Evolutionary conservation across 1,139 yeast genomes (phyloP).

Genomic region (Eremothecium coryli): DNA sequence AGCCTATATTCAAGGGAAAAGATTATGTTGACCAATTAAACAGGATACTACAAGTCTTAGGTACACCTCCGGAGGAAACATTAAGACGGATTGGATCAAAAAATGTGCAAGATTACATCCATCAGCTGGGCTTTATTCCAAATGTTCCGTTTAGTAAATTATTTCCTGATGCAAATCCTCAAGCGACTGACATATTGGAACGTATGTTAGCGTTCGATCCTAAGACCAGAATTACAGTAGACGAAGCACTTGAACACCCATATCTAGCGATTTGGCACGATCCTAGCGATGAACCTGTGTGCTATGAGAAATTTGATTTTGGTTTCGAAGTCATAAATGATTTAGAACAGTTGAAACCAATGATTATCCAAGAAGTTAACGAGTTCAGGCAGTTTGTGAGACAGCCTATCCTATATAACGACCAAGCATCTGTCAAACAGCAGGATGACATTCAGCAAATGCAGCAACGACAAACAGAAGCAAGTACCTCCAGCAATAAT

Average conservation of each 20-base stretch:
- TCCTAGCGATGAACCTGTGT: slow-evolving; percentile 86
- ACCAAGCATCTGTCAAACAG: slow-evolving; percentile 21
- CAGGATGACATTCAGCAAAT: slow-evolving; percentile 23
- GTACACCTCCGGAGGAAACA: slow-evolving; percentile 85
- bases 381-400: slow-evolving; percentile 74
- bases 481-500: background rate
- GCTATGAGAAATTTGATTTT: slow-evolving; percentile 78
- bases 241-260: slow-evolving; percentile 82
- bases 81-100: slow-evolving; percentile 75
- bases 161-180: slow-evolving; percentile 79
- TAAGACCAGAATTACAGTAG: slow-evolving; percentile 73
- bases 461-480: slow-evolving; percentile 8
- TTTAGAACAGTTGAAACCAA: slow-evolving; percentile 60
- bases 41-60: slow-evolving; percentile 74
- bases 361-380: slow-evolving; percentile 76
- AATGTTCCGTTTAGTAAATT: slow-evolving; percentile 65
- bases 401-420: slow-evolving; percentile 45
- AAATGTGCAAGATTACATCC: slow-evolving; percentile 86
- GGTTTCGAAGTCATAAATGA: slow-evolving; percentile 84
- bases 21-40: slow-evolving; percentile 94
- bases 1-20: slow-evolving; percentile 86
- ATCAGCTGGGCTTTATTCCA: slow-evolving; percentile 75
- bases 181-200: slow-evolving; percentile 74
- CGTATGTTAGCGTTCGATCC: slow-evolving; percentile 86
- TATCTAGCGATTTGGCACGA: slow-evolving; percentile 93